Percentiles rank a stretch among this genome's conserved stretches.
Evolutionary conservation across 495 filamentous ascomycete genomes (phyloP).

Genomic region (Cetradonia linearis): DNA sequence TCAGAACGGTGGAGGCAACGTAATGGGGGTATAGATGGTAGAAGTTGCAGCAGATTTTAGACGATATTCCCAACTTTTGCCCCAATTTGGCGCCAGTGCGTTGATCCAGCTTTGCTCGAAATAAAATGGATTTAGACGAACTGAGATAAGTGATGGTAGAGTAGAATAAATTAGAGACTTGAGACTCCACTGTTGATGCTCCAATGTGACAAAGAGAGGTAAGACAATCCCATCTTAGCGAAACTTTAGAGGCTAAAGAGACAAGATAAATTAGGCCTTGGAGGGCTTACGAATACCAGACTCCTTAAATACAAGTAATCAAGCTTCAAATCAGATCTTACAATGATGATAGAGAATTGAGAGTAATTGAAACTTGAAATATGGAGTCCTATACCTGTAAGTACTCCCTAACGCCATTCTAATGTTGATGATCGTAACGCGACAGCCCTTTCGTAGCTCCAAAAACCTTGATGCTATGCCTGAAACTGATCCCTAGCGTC

Average conservation of each 20-base stretch:
- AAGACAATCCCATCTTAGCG: neutral
- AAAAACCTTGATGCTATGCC: neutral
- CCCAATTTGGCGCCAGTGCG: no score
- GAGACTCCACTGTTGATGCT: neutral
- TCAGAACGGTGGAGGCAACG: slow-evolving; percentile 16
- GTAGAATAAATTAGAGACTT: neutral
- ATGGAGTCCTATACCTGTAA: neutral
- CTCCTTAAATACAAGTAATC: neutral
- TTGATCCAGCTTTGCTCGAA: no score
- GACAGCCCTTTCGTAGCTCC: no score
- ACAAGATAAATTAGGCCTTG: no score
- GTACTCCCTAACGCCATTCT: no score
- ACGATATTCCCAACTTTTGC: no score
- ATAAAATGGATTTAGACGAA: no score
- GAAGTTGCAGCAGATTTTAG: no score
- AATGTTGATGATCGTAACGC: no score
- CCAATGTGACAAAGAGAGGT: neutral
- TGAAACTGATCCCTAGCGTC: neutral
- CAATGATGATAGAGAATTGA: neutral
- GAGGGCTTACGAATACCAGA: neutral
- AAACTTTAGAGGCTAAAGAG: neutral
- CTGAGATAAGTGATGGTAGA: neutral
- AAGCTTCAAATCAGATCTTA: neutral
- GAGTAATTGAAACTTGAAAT: neutral
- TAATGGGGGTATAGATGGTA: no score